Conservation (phyloP, 208 protist genomes). For the Leishmania braziliensis region DNA sequence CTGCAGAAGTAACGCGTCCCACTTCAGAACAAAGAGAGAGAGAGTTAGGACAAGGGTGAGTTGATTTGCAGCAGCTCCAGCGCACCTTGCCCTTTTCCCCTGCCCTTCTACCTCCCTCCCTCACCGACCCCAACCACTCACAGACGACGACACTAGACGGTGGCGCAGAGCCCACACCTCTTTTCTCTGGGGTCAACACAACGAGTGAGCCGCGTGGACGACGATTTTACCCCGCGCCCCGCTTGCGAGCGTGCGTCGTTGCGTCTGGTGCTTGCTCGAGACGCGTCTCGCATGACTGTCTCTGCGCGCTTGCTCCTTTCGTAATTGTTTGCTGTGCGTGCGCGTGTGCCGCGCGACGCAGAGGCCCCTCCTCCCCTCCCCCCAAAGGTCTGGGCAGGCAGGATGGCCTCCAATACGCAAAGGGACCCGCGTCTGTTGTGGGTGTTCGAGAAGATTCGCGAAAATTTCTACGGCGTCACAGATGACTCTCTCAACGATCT, state of each 20-base stretch:
- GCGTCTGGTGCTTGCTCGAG: background rate
- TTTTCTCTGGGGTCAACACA: background rate
- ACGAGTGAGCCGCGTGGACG: background rate
- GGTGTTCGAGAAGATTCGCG: constrained; percentile 58
- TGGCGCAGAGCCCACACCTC: background rate
- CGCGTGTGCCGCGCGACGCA: background rate
- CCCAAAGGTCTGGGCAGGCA: background rate
- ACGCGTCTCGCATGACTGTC: background rate
- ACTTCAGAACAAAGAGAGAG: background rate
- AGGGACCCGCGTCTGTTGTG: constrained; percentile 77
- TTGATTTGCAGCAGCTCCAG: background rate
- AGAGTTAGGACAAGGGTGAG: background rate
- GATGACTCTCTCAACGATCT: constrained; percentile 60
- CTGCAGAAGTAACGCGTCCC: background rate
- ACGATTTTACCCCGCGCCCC: background rate
- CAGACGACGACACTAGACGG: constrained; percentile 3
- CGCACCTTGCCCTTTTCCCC: background rate
- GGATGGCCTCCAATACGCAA: background rate
- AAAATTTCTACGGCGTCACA: constrained; percentile 64
- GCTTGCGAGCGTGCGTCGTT: background rate
- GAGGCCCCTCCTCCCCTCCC: background rate
- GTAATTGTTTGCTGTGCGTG: background rate
- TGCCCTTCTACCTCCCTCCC: background rate
- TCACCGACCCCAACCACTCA: background rate
- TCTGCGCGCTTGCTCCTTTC: background rate